Percentiles rank a stretch among this genome's conserved stretches.
These are phyloP conservation scores for Bauhinia variegata DNA, from an alignment of 306 rosid species.

Conservation along the genomic window DNA sequence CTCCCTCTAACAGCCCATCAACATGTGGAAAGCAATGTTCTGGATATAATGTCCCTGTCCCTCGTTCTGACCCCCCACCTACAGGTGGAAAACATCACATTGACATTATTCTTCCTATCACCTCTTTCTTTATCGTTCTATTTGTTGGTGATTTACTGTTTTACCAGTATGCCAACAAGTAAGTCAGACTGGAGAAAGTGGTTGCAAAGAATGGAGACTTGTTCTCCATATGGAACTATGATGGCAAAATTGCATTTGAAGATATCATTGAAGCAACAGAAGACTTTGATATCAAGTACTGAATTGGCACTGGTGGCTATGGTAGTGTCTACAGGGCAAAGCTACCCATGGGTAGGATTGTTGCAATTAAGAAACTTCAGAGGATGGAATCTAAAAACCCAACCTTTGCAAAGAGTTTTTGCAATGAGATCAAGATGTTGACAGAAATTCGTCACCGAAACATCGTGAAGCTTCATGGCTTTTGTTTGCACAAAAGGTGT, in stretches of 20 bases:
- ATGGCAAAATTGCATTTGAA: slow-evolving; percentile 26
- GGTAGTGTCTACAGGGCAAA: slow-evolving; percentile 10
- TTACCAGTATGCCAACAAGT: background rate
- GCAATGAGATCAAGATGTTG: slow-evolving; percentile 7
- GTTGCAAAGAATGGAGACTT: slow-evolving; percentile 9
- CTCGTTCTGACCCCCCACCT: too few species aligned
- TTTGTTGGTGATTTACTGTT: background rate
- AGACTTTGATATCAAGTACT: slow-evolving; percentile 19
- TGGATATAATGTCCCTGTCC: too few species aligned
- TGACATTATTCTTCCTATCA: background rate
- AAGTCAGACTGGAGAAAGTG: background rate
- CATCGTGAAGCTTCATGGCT: slow-evolving; percentile 22
- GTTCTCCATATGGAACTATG: slow-evolving; percentile 33
- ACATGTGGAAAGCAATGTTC: too few species aligned
- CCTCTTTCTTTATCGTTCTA: background rate
- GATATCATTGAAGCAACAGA: slow-evolving; percentile 26
- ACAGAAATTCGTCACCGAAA: background rate
- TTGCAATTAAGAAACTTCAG: slow-evolving; percentile 21
- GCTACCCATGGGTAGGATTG: background rate
- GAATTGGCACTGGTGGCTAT: slow-evolving; percentile 3
- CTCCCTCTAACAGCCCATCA: too few species aligned
- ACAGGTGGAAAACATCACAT: background rate
- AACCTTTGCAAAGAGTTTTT: slow-evolving; percentile 15
- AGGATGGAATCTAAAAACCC: slow-evolving; percentile 11
- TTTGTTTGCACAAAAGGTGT: slow-evolving; percentile 12